phyloP scores from a whole-genome alignment of 108 stramenopile species.

The Conticribra weissflogii region DNA sequence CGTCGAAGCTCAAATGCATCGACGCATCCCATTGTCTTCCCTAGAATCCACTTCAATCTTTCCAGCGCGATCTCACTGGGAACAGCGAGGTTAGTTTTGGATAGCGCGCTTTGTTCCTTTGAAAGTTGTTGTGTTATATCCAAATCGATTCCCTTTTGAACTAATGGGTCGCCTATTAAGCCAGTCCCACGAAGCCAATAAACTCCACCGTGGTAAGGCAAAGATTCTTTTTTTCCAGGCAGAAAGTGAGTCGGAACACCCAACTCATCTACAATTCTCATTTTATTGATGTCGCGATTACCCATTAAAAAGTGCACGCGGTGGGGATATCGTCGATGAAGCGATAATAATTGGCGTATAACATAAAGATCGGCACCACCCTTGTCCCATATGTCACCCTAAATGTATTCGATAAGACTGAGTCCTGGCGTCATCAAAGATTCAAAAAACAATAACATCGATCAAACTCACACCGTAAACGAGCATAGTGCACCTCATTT shows the following conservation, averaged over 20 bases:
- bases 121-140: not conserved
- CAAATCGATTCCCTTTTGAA: not conserved
- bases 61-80: constrained; percentile 47
- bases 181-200: constrained; percentile 72
- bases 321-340: constrained; percentile 70
- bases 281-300: constrained; percentile 91
- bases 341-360: constrained; percentile 74
- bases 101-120: too few species aligned
- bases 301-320: constrained; percentile 86
- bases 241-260: too few species aligned
- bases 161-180: constrained; percentile 51
- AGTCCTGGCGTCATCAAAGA: not conserved
- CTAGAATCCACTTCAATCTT: constrained; percentile 77
- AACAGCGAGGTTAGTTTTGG: not conserved
- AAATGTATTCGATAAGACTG: constrained; percentile 53
- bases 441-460: not conserved
- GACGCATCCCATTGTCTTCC: constrained; percentile 81
- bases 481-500: constrained; percentile 15
- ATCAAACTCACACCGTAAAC: constrained; percentile 35
- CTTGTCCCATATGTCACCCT: constrained; percentile 90
- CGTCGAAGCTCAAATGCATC: constrained; percentile 80
- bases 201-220: constrained; percentile 66
- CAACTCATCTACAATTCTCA: constrained; percentile 78
- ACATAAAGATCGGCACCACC: constrained; percentile 87
- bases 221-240: too few species aligned